These are phyloP conservation scores for Fragaria vesca DNA, from an alignment of 306 rosid species.

Conservation along the genomic window DNA sequence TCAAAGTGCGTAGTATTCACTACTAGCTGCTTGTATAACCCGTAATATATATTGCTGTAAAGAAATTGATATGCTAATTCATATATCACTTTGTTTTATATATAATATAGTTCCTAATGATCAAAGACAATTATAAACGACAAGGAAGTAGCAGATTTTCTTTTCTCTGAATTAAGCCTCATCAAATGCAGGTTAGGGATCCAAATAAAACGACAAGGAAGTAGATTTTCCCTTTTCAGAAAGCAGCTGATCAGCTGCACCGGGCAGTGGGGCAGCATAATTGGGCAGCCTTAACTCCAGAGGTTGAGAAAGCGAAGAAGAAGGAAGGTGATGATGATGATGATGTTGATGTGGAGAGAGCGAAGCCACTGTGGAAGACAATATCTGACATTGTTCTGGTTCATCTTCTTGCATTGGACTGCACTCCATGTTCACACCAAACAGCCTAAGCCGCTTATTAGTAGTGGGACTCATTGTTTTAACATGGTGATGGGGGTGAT, in stretches of 20 bases:
- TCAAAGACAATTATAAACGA: background rate
- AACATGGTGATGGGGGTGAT: slow-evolving; percentile 15
- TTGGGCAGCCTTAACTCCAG: slow-evolving; percentile 42
- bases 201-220: slow-evolving; percentile 51
- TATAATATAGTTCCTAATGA: background rate
- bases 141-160: background rate
- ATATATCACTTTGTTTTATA: slow-evolving; percentile 10
- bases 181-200: slow-evolving; percentile 45
- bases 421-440: slow-evolving; percentile 89
- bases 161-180: background rate
- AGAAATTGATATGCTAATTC: background rate
- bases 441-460: slow-evolving; percentile 55
- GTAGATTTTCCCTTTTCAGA: slow-evolving; percentile 50
- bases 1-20: background rate
- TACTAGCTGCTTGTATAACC: background rate
- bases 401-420: slow-evolving; percentile 38
- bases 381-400: slow-evolving; percentile 26
- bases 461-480: background rate
- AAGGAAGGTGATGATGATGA: slow-evolving; percentile 1
- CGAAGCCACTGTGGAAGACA: slow-evolving; percentile 29
- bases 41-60: background rate
- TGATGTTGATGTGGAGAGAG: slow-evolving; percentile 16
- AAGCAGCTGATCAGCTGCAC: slow-evolving; percentile 36
- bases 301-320: slow-evolving; percentile 26
- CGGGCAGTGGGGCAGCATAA: slow-evolving; percentile 33